Evolutionary conservation across 2,329 filamentous ascomycete species (phyloP).

Genomic region (Ambrosiella beaveri): DNA sequence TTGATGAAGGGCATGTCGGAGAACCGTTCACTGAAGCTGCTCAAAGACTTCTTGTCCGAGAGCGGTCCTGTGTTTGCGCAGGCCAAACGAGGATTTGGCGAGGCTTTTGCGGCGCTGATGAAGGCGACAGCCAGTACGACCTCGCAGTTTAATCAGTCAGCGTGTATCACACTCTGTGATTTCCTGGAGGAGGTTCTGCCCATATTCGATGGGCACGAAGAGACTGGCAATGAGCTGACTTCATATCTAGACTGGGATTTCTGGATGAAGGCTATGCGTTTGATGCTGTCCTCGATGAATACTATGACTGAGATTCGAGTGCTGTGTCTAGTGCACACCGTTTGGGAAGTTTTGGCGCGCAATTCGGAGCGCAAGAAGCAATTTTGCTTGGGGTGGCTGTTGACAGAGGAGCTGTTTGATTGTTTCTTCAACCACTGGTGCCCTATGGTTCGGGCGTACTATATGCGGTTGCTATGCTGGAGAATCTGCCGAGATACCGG

Average conservation of each 20-base stretch:
- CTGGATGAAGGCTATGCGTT: constrained; percentile 65
- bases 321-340: constrained; percentile 61
- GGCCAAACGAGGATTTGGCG: constrained; percentile 53
- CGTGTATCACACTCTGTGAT: constrained; percentile 81
- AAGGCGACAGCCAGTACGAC: constrained; percentile 59
- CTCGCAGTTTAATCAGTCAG: constrained; percentile 63
- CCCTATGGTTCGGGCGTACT: constrained; percentile 87
- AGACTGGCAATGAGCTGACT: constrained; percentile 21
- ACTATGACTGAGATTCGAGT: constrained; percentile 79
- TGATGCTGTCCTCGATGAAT: constrained; percentile 69
- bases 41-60: constrained; percentile 58
- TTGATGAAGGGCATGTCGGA: constrained; percentile 70
- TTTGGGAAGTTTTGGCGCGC: constrained; percentile 57
- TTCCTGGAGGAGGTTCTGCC: constrained; percentile 68
- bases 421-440: constrained; percentile 87
- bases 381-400: constrained; percentile 57
- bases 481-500: constrained; percentile 63
- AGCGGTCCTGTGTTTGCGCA: constrained; percentile 22
- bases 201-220: constrained; percentile 36
- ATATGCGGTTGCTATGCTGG: constrained; percentile 82
- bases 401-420: constrained; percentile 59
- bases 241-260: constrained; percentile 60
- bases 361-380: constrained; percentile 49
- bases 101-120: constrained; percentile 55
- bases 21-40: constrained; percentile 64